These are phyloP conservation scores for Rubroboletus satanas DNA, from an alignment of 768 basidiomycete species.

Conservation along the genomic window DNA sequence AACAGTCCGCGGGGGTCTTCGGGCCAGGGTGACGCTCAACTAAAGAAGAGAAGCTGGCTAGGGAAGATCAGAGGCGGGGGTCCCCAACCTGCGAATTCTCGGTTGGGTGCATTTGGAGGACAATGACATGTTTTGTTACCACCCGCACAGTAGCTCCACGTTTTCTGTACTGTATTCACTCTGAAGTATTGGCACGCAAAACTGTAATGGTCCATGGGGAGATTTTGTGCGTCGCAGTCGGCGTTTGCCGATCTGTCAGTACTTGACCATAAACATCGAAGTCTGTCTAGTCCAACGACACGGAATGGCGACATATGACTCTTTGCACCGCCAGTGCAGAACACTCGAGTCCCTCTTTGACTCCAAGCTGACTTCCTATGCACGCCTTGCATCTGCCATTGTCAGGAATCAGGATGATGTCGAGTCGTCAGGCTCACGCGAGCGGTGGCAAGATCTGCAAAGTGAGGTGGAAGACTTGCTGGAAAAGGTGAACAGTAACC, in stretches of 20 bases:
- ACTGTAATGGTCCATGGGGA: not conserved
- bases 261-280: not conserved
- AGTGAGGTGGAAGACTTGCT: conserved; percentile 81
- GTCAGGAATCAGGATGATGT: conserved; percentile 53
- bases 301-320: conserved; percentile 77
- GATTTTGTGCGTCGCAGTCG: conserved; percentile 6
- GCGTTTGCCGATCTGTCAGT: conserved; percentile 13
- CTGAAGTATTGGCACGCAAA: not conserved
- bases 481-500: conserved; percentile 59
- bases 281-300: not conserved
- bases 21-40: conserved; percentile 20
- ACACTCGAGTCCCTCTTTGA: conserved; percentile 93
- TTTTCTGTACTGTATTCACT: conserved; percentile 16
- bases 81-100: conserved; percentile 19
- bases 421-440: conserved; percentile 65
- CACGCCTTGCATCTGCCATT: conserved; percentile 73
- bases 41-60: conserved; percentile 63
- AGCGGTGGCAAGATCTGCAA: conserved; percentile 81
- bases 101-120: conserved; percentile 22
- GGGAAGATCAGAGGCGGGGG: conserved; percentile 58
- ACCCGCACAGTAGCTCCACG: conserved; percentile 9
- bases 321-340: conserved; percentile 85
- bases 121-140: conserved; percentile 18
- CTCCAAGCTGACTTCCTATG: conserved; percentile 85
- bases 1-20: conserved; percentile 51